Percentiles rank a stretch among this genome's conserved stretches.
Evolutionary conservation across 495 filamentous ascomycete genomes (phyloP).

Genomic region (Filosporella fistucella): DNA sequence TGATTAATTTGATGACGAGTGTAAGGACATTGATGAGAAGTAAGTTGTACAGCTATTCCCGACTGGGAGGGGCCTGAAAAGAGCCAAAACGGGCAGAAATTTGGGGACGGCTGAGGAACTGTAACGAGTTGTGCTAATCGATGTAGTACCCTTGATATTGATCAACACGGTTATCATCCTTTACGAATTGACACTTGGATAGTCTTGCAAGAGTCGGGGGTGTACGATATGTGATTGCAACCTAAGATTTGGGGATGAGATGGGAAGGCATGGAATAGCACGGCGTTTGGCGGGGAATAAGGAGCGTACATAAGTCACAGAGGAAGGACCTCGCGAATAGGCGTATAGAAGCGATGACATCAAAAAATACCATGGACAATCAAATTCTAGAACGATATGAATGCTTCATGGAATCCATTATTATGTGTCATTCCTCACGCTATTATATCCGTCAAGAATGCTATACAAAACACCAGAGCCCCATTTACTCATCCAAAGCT

Average conservation of each 20-base stretch:
- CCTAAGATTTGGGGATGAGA: background rate
- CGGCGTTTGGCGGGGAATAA: background rate
- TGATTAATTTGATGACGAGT: constrained; percentile 84
- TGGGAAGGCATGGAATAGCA: background rate
- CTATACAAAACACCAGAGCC: too few species aligned
- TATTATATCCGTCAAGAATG: too few species aligned
- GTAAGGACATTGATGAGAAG: constrained; percentile 93
- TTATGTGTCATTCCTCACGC: too few species aligned
- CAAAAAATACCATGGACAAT: too few species aligned
- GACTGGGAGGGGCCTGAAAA: constrained; percentile 2
- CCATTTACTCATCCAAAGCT: too few species aligned
- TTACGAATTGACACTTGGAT: constrained; percentile 86
- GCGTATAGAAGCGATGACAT: too few species aligned
- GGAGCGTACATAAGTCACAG: too few species aligned
- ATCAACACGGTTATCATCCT: constrained; percentile 88
- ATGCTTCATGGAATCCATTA: too few species aligned
- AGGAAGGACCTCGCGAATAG: too few species aligned
- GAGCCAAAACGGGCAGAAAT: background rate
- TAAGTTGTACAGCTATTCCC: constrained; percentile 41
- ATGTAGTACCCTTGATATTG: constrained; percentile 82
- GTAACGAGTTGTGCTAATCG: background rate
- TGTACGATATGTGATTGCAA: too few species aligned
- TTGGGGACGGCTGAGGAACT: background rate
- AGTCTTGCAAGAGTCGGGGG: too few species aligned
- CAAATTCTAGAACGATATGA: too few species aligned